Evolutionary conservation across 345 rosid genomes (phyloP).

Genomic region (Bruguiera parviflora): DNA sequence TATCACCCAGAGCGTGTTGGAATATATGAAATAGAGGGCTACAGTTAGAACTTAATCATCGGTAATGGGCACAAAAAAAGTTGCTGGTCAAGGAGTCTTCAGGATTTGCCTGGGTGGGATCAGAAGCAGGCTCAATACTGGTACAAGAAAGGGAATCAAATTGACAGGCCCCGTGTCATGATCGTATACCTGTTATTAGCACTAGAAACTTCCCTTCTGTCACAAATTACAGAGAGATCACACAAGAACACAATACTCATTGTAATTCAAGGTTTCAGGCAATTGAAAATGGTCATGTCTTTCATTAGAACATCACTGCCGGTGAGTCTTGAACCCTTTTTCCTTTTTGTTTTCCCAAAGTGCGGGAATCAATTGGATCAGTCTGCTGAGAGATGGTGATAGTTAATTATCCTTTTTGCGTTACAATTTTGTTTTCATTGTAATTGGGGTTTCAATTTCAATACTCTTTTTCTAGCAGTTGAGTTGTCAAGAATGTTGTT

Average conservation of each 20-base stretch:
- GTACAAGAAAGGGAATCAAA: neutral
- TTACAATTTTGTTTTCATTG: neutral
- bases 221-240: slow-evolving; percentile 7
- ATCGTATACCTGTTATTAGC: neutral
- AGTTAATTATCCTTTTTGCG: neutral
- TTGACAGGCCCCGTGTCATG: neutral
- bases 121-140: too few species aligned
- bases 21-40: slow-evolving; percentile 63
- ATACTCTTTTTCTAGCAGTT: too few species aligned
- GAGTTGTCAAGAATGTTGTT: too few species aligned
- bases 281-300: neutral
- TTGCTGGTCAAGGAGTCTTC: too few species aligned
- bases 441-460: neutral
- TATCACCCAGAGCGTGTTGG: slow-evolving; percentile 67
- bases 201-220: neutral
- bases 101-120: too few species aligned
- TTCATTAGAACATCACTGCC: slow-evolving; percentile 1
- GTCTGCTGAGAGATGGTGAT: too few species aligned
- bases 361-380: too few species aligned
- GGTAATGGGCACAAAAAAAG: too few species aligned
- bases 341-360: too few species aligned
- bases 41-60: too few species aligned
- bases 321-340: neutral
- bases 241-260: slow-evolving; percentile 4
- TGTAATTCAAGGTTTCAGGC: slow-evolving; percentile 12